Evolutionary conservation across 2,329 filamentous ascomycete genomes (phyloP).

Genomic region (Neonectria magnoliae): DNA sequence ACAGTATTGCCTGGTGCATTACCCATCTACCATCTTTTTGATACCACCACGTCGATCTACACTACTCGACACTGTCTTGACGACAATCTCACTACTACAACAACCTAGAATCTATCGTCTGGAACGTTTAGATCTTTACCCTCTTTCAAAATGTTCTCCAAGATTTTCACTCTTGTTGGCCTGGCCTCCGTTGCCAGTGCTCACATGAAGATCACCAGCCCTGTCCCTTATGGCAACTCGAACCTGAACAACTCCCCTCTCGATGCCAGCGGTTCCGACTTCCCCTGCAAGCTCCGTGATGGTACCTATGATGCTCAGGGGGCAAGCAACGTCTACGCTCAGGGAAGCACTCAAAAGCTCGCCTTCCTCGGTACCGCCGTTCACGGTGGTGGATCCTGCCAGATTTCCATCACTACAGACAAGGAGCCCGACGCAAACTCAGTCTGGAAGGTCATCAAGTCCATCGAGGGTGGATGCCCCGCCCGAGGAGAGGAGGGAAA

Average conservation of each 20-base stretch:
- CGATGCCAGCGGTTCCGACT: slow-evolving; percentile 68
- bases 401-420: slow-evolving; percentile 87
- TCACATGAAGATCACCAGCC: slow-evolving; percentile 79
- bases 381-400: slow-evolving; percentile 93
- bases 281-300: slow-evolving; percentile 80
- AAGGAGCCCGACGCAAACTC: slow-evolving; percentile 70
- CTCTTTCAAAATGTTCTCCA: slow-evolving; percentile 61
- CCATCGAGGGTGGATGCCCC: slow-evolving; percentile 87
- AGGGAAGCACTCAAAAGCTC: slow-evolving; percentile 58
- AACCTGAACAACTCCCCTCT: slow-evolving; percentile 72
- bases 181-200: slow-evolving; percentile 70
- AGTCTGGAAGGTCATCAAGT: slow-evolving; percentile 90
- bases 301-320: slow-evolving; percentile 57
- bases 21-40: slow-evolving; percentile 38
- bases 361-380: slow-evolving; percentile 76
- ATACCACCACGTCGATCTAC: slow-evolving; percentile 29
- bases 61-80: slow-evolving; percentile 43
- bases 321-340: slow-evolving; percentile 66
- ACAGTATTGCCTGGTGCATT: slow-evolving; percentile 43
- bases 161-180: slow-evolving; percentile 62
- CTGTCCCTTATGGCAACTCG: slow-evolving; percentile 66
- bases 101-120: slow-evolving; percentile 42
- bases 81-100: slow-evolving; percentile 38
- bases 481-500: slow-evolving; percentile 67
- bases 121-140: slow-evolving; percentile 43